Base-by-base conservation (phyloP, 2,329 filamentous ascomycete species). In the Mollisiaceae sp. region DNA sequence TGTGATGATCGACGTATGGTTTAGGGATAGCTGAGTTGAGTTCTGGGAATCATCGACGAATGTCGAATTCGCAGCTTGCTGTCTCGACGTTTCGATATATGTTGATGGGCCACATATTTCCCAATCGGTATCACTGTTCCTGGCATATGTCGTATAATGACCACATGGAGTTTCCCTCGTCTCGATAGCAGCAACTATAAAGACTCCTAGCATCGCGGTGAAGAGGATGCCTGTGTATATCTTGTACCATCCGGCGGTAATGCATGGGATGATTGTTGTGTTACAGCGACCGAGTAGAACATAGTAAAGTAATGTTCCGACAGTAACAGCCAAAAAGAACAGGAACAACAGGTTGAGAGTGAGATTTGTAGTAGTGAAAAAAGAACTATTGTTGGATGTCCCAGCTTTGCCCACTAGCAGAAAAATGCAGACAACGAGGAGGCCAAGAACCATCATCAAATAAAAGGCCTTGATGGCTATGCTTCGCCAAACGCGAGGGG, bases 191-290 rank as follows among this genome's bases (percentile, higher is more conserved):
- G 32, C 36, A 56, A 56, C 2, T 8, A 56, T 22, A 14, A 56
- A 36, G n/a, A 39, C 54, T 4, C 20, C 27, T 9, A 56, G 18
- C 27, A 56, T 36, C 2, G 36, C 27, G 15, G 20, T 6, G 15
- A 56, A 56, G 8, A 56, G 11, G n/a, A 36, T n/a, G 6, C 32
- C 54, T 15, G 54, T 56, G n/a, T 36, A 56, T 15, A 56, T 56
- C 32, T 56, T 56, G 36, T 36, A 56, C 54, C 54, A 56, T 4
- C 18, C 4, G 2, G 8, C 20, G 8, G 15, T 14, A 8, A 56
- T 39, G 20, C 54, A 56, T 5, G 54, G 54, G 11, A 56, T n/a
- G 18, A 56, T 27, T 12, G 54, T 56, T 6, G 32, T 56, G 15
- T 39, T 56, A 8, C 32, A 36, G 8, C 22, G 27, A 20, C 54